Percentiles rank a stretch among this genome's conserved stretches.
These are phyloP conservation scores for Lactifluus volemus DNA, from an alignment of 768 basidiomycete species.

Conservation along the genomic window DNA sequence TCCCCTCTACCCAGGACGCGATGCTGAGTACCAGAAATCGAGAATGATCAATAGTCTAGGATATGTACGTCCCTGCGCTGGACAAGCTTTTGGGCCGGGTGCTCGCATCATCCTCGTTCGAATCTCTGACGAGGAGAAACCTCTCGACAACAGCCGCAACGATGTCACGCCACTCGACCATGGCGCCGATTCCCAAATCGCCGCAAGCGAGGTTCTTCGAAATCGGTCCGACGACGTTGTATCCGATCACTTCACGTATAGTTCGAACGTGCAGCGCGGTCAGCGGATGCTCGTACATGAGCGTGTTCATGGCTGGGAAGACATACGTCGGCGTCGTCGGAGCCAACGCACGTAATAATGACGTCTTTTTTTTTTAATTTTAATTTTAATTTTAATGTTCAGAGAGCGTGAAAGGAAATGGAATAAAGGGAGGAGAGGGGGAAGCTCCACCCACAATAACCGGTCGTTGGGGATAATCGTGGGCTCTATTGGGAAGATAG, in stretches of 20 bases:
- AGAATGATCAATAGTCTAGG: neutral
- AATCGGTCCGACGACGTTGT: constrained; percentile 79
- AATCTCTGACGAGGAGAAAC: constrained; percentile 28
- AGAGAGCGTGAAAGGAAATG: too few species aligned
- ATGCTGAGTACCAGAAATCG: neutral
- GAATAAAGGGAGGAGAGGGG: too few species aligned
- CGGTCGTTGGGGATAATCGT: too few species aligned
- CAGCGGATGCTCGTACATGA: constrained; percentile 94
- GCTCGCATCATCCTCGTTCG: neutral
- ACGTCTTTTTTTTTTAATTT: constrained; percentile 37
- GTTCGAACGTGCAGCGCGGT: constrained; percentile 76
- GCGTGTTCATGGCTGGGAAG: constrained; percentile 98
- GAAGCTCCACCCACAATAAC: too few species aligned
- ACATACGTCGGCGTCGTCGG: constrained; percentile 82
- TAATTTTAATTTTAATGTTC: too few species aligned
- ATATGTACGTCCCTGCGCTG: neutral
- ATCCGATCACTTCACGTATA: constrained; percentile 67
- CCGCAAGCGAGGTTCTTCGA: constrained; percentile 88
- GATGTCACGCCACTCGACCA: constrained; percentile 95
- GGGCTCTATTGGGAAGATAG: too few species aligned
- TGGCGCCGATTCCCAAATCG: constrained; percentile 89
- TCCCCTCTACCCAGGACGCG: too few species aligned
- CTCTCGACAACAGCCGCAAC: constrained; percentile 58
- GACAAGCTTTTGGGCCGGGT: neutral
- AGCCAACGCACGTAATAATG: constrained; percentile 75